These are phyloP conservation scores for Pyrus pyrifolia DNA, from an alignment of 306 rosid genomes.

Conservation along the genomic window DNA sequence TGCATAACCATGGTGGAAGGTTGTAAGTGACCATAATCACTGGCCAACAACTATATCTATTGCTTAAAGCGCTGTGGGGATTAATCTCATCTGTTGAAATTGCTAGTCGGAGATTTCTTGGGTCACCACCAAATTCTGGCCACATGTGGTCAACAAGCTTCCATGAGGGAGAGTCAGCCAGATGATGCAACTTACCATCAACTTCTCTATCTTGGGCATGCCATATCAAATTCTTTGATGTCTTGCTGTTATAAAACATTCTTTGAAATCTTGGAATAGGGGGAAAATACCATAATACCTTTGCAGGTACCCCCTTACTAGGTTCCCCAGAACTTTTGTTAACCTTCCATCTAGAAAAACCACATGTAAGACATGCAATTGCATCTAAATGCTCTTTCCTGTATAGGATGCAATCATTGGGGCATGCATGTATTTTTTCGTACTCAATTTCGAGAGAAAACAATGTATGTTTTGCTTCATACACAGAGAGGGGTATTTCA, in stretches of 20 bases:
- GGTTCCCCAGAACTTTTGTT: background rate
- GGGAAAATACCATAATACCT: background rate
- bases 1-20: background rate
- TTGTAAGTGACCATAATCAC: background rate
- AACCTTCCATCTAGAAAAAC: background rate
- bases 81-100: background rate
- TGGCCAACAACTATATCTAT: background rate
- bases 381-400: too few relatives aligned
- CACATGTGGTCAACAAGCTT: background rate
- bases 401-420: too few relatives aligned
- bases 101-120: background rate
- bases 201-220: background rate
- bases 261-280: background rate
- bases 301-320: background rate
- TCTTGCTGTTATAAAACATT: background rate
- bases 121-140: background rate
- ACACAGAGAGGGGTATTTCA: too few relatives aligned
- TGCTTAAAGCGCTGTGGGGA: background rate
- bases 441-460: too few relatives aligned
- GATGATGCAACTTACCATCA: background rate
- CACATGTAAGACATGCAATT: too few relatives aligned
- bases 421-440: too few relatives aligned
- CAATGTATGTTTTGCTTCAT: too few relatives aligned
- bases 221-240: background rate
- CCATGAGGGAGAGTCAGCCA: background rate